Percentiles rank a stretch among this genome's conserved stretches.
Evolutionary conservation across 2,329 filamentous ascomycete species (phyloP).

Genomic region (Venturia effusa): DNA sequence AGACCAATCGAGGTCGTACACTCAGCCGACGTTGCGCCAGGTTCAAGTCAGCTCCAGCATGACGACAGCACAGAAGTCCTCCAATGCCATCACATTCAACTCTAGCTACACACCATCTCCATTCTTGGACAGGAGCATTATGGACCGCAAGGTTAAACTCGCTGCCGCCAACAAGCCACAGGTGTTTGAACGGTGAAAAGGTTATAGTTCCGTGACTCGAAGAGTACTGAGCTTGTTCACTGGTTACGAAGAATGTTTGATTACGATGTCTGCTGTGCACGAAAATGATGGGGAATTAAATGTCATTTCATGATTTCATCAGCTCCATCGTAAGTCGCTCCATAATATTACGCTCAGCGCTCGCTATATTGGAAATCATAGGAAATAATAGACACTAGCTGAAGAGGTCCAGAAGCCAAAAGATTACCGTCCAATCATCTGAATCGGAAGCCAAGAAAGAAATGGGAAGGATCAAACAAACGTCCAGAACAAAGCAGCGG

Average conservation of each 20-base stretch:
- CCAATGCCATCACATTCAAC: neutral
- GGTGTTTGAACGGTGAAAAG: neutral
- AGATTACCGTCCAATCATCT: neutral
- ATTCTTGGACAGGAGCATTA: slow-evolving; percentile 5
- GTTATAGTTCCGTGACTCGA: neutral
- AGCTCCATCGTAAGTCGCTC: neutral
- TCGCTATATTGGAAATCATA: neutral
- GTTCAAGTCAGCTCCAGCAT: neutral
- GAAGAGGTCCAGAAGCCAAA: neutral
- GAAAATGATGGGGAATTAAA: neutral
- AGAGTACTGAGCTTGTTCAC: neutral
- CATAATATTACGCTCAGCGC: neutral
- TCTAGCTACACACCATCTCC: slow-evolving; percentile 7
- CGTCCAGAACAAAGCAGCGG: neutral
- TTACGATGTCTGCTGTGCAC: neutral
- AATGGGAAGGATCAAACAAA: neutral
- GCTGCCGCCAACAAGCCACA: neutral
- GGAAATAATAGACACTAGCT: neutral
- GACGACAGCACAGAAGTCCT: neutral
- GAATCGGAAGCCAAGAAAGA: neutral
- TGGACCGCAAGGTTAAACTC: slow-evolving; percentile 7
- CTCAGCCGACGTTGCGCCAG: neutral
- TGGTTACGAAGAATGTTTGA: neutral
- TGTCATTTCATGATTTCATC: neutral
- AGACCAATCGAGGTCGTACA: neutral